Evolutionary conservation across 2,329 filamentous ascomycete genomes (phyloP).

Genomic region (Fusarium succisae): DNA sequence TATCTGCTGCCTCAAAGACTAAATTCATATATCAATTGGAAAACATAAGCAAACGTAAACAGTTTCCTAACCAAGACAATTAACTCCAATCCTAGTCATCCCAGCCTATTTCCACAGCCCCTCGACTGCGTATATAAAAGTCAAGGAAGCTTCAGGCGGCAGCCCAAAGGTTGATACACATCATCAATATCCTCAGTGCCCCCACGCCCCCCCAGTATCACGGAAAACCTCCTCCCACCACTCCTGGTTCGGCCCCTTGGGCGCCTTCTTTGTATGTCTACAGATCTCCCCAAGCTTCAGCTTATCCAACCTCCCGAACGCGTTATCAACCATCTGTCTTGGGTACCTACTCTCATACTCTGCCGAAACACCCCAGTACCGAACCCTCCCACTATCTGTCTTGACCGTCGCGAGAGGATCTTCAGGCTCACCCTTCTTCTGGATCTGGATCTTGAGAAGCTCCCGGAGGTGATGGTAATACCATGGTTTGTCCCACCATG

Average conservation of each 20-base stretch:
- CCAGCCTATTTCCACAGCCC: neutral
- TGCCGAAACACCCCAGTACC: neutral
- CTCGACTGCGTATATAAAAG: no score
- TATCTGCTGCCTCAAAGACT: neutral
- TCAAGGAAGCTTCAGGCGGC: neutral
- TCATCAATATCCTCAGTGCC: neutral
- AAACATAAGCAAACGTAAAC: neutral
- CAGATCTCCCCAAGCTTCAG: neutral
- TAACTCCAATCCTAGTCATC: neutral
- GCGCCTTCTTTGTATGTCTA: neutral
- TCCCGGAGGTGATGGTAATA: neutral
- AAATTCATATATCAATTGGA: neutral
- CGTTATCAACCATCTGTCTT: neutral
- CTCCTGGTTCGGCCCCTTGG: neutral
- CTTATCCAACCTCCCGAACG: neutral
- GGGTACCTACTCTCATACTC: neutral
- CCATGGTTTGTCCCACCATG: conserved; percentile 15
- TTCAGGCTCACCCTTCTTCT: neutral
- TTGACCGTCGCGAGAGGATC: neutral
- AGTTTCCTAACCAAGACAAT: neutral
- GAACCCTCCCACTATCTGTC: neutral
- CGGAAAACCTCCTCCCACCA: conserved; percentile 15
- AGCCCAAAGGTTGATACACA: neutral
- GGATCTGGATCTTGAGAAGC: neutral
- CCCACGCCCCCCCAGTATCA: neutral